Percentiles rank a stretch among this genome's conserved stretches.
Conservation (phyloP, 176 grass and related monocot genomes). For the Metroxylon sagu region DNA sequence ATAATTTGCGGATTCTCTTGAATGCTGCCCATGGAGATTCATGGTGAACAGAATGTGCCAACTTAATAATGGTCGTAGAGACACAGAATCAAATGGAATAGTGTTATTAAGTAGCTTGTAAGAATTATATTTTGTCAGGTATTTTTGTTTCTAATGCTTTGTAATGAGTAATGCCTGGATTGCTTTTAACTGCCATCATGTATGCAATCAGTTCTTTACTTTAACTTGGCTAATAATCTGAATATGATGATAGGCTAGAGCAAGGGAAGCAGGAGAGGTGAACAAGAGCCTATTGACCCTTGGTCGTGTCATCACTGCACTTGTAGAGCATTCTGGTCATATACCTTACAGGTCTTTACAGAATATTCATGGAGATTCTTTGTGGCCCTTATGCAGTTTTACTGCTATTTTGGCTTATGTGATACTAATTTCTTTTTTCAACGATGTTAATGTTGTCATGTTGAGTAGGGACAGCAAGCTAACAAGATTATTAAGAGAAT, state of each 20-base stretch:
- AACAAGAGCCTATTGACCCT: constrained; percentile 93
- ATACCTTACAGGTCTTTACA: constrained; percentile 69
- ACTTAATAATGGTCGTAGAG: too few relatives aligned
- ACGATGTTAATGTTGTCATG: constrained; percentile 1
- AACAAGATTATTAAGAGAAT: constrained; percentile 84
- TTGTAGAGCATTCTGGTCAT: constrained; percentile 71
- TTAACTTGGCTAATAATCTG: constrained; percentile 11
- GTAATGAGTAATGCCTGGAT: too few relatives aligned
- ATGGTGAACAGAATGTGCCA: too few relatives aligned
- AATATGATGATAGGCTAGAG: constrained; percentile 54
- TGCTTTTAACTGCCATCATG: too few relatives aligned
- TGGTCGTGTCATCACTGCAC: constrained; percentile 80
- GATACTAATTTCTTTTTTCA: constrained; percentile 22
- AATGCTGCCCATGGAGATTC: too few relatives aligned
- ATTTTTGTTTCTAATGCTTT: too few relatives aligned
- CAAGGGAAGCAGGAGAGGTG: constrained; percentile 81
- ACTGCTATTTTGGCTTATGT: background rate
- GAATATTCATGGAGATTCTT: constrained; percentile 9
- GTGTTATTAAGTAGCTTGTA: too few relatives aligned
- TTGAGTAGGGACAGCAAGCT: constrained; percentile 77
- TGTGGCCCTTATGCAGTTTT: background rate
- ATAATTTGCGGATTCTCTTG: too few relatives aligned
- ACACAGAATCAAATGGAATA: too few relatives aligned
- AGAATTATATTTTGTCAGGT: too few relatives aligned
- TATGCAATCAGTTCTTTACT: too few relatives aligned